Conservation (phyloP, 1,139 yeast species). For the Yamadazyma mexicana region DNA sequence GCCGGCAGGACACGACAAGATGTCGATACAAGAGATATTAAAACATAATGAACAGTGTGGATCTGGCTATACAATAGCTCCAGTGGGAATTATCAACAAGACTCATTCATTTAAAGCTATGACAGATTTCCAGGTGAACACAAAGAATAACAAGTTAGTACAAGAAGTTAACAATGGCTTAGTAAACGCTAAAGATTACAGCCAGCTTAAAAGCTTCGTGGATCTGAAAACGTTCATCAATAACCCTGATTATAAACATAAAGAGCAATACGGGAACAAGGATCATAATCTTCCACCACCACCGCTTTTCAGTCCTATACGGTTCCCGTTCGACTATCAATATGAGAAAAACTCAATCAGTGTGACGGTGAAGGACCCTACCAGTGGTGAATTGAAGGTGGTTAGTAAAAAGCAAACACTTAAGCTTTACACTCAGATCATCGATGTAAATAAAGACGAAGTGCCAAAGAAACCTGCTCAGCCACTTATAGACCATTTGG, state of each 20-base stretch:
- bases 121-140: slow-evolving; percentile 80
- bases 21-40: slow-evolving; percentile 56
- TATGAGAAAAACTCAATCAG: slow-evolving; percentile 48
- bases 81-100: slow-evolving; percentile 68
- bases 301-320: slow-evolving; percentile 73
- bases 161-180: slow-evolving; percentile 32
- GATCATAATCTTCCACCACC: slow-evolving; percentile 83
- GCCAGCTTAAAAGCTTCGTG: slow-evolving; percentile 44
- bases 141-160: slow-evolving; percentile 55
- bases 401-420: slow-evolving; percentile 36
- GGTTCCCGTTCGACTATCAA: slow-evolving; percentile 68
- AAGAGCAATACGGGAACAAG: slow-evolving; percentile 30
- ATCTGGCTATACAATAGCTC: slow-evolving; percentile 45
- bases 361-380: slow-evolving; percentile 60
- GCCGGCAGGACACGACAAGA: slow-evolving; percentile 46
- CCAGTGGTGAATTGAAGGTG: slow-evolving; percentile 56
- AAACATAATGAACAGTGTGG: slow-evolving; percentile 16
- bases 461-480: slow-evolving; percentile 35
- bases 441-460: slow-evolving; percentile 32
- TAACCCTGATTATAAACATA: slow-evolving; percentile 30
- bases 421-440: slow-evolving; percentile 48
- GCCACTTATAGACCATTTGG: slow-evolving; percentile 36
- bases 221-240: slow-evolving; percentile 36
- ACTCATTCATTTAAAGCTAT: slow-evolving; percentile 81
- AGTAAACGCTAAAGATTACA: slow-evolving; percentile 25